Base-by-base conservation (phyloP, 2,329 filamentous ascomycete genomes). In the Xylaria sp. region DNA sequence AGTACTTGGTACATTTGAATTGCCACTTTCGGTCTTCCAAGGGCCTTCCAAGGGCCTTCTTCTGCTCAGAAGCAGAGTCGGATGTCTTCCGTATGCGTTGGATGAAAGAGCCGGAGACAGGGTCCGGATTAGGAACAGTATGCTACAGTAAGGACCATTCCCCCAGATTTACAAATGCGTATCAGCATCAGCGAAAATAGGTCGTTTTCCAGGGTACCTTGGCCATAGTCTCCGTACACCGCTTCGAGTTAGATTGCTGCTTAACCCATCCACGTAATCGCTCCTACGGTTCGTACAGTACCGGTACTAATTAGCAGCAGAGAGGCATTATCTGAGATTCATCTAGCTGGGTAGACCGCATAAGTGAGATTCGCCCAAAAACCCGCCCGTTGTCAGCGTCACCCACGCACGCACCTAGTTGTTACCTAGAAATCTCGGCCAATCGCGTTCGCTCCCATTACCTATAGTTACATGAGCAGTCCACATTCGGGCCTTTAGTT, bases 81-180 rank as follows among this genome's bases (percentile, higher is more conserved):
- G 70, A 65, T 73, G 61, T n/a, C 63, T 73, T 74, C 74, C 74
- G 73, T 74, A 70, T 68, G 74, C 66, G 65, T 74, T 73, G 70
- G 71, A 68, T 61, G 68, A 69, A 72, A 67, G 71, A 67, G 53
- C 70, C 75, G 75, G 75, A 70, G 71, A 75, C 74, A 75, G 60
- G 73, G 74, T 58, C 74, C 71, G 31, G 67, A 74, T 73, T 57
- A 68, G 74, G 75, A 72, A 74, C 68, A 73, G 71, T 63, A 67
- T 61, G 59, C 40, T 72, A 69, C 49, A 69, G 67, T 68, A 66
- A 66, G 59, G 53, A 67, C 68, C 57, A 48, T 66, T 74, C 71
- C 75, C 75, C 75, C 75, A 74, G 75, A 76, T 77, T 76, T 72
- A 65, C 71, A 72, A 71, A 69, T 76, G 68, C 54, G 51, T 38